Evolutionary conservation across 345 rosid genomes (phyloP).

Genomic region (Citrus reticulata): DNA sequence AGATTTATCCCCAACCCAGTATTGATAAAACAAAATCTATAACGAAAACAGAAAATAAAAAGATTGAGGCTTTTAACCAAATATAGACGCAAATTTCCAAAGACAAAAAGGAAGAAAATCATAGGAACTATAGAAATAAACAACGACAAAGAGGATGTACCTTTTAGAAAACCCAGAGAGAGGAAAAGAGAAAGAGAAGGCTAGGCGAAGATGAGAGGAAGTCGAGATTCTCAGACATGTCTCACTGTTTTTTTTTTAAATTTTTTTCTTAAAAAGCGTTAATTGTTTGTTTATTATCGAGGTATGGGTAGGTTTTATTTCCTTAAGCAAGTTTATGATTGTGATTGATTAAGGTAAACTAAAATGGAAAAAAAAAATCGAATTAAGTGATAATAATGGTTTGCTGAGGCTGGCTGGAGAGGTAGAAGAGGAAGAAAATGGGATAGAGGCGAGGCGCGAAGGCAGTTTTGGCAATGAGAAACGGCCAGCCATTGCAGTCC

Average conservation of each 20-base stretch:
- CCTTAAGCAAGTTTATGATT: neutral
- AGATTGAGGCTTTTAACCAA: neutral
- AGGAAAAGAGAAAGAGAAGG: slow-evolving; percentile 2
- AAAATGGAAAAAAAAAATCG: neutral
- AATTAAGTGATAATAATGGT: too few relatives aligned
- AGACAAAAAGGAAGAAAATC: neutral
- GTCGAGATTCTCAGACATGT: slow-evolving; percentile 14
- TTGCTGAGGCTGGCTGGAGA: too few relatives aligned
- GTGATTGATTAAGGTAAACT: neutral
- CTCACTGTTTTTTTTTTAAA: neutral
- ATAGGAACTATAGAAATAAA: neutral
- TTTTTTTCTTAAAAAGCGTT: neutral
- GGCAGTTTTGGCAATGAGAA: neutral
- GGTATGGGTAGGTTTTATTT: neutral
- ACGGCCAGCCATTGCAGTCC: neutral
- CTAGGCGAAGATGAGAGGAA: slow-evolving; percentile 2
- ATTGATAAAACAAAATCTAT: slow-evolving; percentile 15
- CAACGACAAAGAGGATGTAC: neutral
- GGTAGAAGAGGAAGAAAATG: too few relatives aligned
- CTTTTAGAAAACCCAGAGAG: slow-evolving; percentile 22
- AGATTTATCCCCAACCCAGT: neutral
- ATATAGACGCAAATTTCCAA: neutral
- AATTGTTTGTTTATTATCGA: neutral
- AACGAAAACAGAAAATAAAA: neutral
- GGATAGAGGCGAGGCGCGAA: neutral